Evolutionary conservation across 2,329 filamentous ascomycete species (phyloP), one percentile per base, ranked within the genome.

Genomic region (Arthroderma uncinatum): DNA sequence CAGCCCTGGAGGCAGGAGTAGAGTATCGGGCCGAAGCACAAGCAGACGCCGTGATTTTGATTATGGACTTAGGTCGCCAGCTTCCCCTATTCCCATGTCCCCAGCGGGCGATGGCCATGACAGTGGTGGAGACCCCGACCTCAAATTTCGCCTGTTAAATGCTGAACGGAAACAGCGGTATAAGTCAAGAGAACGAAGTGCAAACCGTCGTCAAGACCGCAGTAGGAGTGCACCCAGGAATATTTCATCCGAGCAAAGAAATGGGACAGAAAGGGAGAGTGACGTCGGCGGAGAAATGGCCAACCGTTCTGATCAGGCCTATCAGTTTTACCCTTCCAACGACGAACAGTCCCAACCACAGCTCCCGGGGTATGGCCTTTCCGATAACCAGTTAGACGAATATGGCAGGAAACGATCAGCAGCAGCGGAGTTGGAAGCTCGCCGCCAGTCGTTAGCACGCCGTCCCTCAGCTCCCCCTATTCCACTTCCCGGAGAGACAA

Each of bases 401-500:
- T 14, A 48, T n/a, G 50, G 54, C 10, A 86, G 85, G 71, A 88
- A 85, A 71, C 86, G 89, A 62, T 76, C 83, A 53, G 87, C 87
- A 8, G 89, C 90, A 6, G 84, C 86, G 52, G 91, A 96, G 70
- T 80, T 97, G 0, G 91, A 96, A 70, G 88, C 93, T 65, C 83
- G 92, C 28, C 84, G 92, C 58, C 82, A 87, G 66, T 96, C 92
- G 12, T 77, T 95, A 25, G 89, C 87, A 19, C 82, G 88, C 57
- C 82, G 89, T 53, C 87, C 89, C 2, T 87, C 87, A 23, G 89
- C 85, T 2, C 89, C 89, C 0, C 76, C 83, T 0, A 94, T 96
- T 60, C 84, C 88, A 4, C 84, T 90, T 62, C 91, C 91, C 0
- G 78, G 77, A 7, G 77, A 83, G 50, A 60, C 77, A 30, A 48